Base-by-base conservation (phyloP, 2,329 filamentous ascomycete genomes). In the Aspergillus costaricaensis region DNA sequence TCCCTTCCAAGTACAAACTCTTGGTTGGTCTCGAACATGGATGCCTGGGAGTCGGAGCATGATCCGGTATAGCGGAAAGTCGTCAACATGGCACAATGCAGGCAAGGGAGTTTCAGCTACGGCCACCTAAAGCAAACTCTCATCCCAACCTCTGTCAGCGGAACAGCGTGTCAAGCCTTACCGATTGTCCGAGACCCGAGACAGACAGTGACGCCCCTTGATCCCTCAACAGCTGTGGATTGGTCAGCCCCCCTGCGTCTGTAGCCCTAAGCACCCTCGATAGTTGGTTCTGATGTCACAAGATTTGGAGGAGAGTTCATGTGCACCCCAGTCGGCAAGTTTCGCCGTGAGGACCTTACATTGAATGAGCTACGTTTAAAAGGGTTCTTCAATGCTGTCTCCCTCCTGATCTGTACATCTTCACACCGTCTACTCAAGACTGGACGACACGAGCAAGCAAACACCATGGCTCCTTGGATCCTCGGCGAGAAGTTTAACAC, bases 401-500 rank as follows among this genome's bases (percentile, higher is more conserved):
- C n/a, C 47, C 25, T 27, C 15, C 6, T n/a, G 23, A 25, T 8
- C 25, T 17, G n/a, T 17, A 50, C 25, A 27, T 32, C 17, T 50
- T 50, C 47, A 14, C 47, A 50, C 9, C n/a, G 7, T 44, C 41
- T 30, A 30, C 47, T 23, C 27, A 30, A 25, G 21, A 27, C 27
- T 39, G 36, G 8, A 17, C 21, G 10, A 19, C 9, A 23, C 27
- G 15, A 52, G 23, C 17, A 23, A 17, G 15, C 9, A 15, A 23
- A 59, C 63, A 67, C 39, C 9, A 72, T 69, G 63, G 53, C 65
- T 8, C 62, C 60, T 7, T 75, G 73, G 73, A 74, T 75, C 27
- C 62, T 82, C 39, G 81, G 80, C 62, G 77, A 81, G 57, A 79
- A 78, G 55, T 81, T 83, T 66, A 71, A 81, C 58, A 76, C 79